Conservation (phyloP, 768 basidiomycete genomes). For the Panaeolus papilionaceus region DNA sequence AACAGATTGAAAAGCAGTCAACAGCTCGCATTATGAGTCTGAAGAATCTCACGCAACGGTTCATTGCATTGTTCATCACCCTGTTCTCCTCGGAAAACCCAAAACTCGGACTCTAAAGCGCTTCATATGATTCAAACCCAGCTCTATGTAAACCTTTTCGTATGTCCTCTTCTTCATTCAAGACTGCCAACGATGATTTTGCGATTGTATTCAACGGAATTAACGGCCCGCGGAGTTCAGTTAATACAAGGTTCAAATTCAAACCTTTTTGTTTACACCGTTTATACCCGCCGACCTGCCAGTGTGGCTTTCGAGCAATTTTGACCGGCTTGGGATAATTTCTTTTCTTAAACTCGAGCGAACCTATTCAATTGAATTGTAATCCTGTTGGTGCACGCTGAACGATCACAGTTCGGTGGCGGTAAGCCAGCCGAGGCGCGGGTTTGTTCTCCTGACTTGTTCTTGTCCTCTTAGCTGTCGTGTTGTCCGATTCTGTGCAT, state of each 20-base stretch:
- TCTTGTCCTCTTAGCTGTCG: slow-evolving; percentile 7
- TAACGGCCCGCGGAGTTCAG: neutral
- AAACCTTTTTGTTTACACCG: neutral
- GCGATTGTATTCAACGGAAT: neutral
- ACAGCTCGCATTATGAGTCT: neutral
- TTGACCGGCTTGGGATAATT: slow-evolving; percentile 5
- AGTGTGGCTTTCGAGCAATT: slow-evolving; percentile 2
- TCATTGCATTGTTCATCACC: neutral
- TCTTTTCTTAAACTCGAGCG: neutral
- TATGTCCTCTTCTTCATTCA: neutral
- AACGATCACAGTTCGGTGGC: slow-evolving; percentile 1
- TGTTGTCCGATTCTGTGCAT: neutral
- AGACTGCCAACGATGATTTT: neutral
- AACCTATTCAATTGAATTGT: neutral
- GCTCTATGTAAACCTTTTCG: neutral
- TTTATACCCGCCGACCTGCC: slow-evolving; percentile 6
- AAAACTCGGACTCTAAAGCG: slow-evolving; percentile 3
- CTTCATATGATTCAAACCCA: slow-evolving; percentile 9
- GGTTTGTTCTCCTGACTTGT: slow-evolving; percentile 8
- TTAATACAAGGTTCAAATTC: neutral
- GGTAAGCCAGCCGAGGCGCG: neutral
- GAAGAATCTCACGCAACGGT: neutral
- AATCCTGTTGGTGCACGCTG: neutral
- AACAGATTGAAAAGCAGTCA: neutral
- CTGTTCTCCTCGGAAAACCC: slow-evolving; percentile 4